A percentile compares a stretch with the other conserved stretches of the same genome.
Conservation (phyloP, 345 rosid genomes). For the Carallia brachiata region DNA sequence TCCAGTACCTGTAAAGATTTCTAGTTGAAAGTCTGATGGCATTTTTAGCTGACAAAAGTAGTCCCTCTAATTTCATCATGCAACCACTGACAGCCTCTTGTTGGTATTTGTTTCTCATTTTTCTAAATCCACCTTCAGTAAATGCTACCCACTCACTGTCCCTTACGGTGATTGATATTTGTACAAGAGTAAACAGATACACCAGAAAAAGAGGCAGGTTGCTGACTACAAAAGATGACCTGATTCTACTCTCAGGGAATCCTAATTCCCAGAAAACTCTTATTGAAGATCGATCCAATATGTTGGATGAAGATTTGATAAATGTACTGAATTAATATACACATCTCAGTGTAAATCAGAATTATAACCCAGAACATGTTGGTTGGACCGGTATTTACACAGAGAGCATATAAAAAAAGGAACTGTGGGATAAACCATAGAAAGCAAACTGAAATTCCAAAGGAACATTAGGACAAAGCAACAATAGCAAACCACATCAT, state of each 20-base stretch:
- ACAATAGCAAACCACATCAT: slow-evolving; percentile 44
- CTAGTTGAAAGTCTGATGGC: slow-evolving; percentile 7
- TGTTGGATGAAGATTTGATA: slow-evolving; percentile 47
- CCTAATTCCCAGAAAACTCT: slow-evolving; percentile 35
- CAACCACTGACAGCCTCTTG: slow-evolving; percentile 16
- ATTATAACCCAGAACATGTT: slow-evolving; percentile 42
- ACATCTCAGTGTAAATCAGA: slow-evolving; percentile 43
- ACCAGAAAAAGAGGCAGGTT: slow-evolving; percentile 41
- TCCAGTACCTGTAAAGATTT: slow-evolving; percentile 35
- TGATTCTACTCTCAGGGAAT: slow-evolving; percentile 37
- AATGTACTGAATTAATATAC: slow-evolving; percentile 36
- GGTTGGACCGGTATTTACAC: slow-evolving; percentile 37
- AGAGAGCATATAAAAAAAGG: slow-evolving; percentile 44
- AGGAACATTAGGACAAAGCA: slow-evolving; percentile 42
- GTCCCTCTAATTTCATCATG: slow-evolving; percentile 10
- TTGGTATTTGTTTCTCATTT: slow-evolving; percentile 14
- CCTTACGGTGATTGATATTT: slow-evolving; percentile 34
- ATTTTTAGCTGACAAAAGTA: slow-evolving; percentile 14
- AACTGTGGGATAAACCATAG: slow-evolving; percentile 42
- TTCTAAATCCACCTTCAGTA: slow-evolving; percentile 11
- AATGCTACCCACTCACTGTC: slow-evolving; percentile 27
- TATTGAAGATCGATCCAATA: slow-evolving; percentile 24
- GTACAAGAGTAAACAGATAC: slow-evolving; percentile 42
- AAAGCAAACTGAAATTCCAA: slow-evolving; percentile 46
- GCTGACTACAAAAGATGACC: slow-evolving; percentile 36